Evolutionary conservation across 163 green algal genomes (phyloP).

Genomic region (Scenedesmus sp.): DNA sequence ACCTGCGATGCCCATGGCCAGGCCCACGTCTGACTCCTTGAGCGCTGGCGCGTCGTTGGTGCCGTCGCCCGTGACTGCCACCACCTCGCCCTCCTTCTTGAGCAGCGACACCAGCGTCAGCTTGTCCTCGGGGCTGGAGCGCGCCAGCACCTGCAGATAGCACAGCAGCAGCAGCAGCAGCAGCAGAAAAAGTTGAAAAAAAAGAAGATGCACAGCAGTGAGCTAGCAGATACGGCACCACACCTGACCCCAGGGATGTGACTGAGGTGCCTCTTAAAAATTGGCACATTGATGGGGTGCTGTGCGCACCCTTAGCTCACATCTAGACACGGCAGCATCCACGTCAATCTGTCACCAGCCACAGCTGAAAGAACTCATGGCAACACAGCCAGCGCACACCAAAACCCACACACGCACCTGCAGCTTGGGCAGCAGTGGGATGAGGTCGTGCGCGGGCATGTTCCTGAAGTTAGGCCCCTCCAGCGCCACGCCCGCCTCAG

Average conservation of each 20-base stretch:
- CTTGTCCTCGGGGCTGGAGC: constrained; percentile 95
- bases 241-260: not conserved
- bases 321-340: not conserved
- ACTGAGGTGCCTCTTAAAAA: too few relatives aligned
- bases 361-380: not conserved
- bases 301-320: too few relatives aligned
- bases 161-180: not conserved
- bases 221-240: not conserved
- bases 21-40: constrained; percentile 96
- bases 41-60: constrained; percentile 98
- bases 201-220: not conserved
- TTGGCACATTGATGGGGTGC: too few relatives aligned
- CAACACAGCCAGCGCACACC: not conserved
- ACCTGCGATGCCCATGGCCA: constrained; percentile 97
- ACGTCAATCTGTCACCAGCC: not conserved
- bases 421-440: constrained; percentile 78
- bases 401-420: constrained; percentile 38
- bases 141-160: constrained; percentile 85
- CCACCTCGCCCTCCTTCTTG: constrained; percentile 89
- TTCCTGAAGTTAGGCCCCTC: constrained; percentile 92
- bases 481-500: constrained; percentile 73
- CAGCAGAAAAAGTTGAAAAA: not conserved
- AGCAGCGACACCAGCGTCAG: constrained; percentile 90
- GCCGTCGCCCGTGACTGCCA: constrained; percentile 93
- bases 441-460: constrained; percentile 84